phyloP scores from a whole-genome alignment of 495 filamentous ascomycete species.

The Sphaerosporella brunnea region DNA sequence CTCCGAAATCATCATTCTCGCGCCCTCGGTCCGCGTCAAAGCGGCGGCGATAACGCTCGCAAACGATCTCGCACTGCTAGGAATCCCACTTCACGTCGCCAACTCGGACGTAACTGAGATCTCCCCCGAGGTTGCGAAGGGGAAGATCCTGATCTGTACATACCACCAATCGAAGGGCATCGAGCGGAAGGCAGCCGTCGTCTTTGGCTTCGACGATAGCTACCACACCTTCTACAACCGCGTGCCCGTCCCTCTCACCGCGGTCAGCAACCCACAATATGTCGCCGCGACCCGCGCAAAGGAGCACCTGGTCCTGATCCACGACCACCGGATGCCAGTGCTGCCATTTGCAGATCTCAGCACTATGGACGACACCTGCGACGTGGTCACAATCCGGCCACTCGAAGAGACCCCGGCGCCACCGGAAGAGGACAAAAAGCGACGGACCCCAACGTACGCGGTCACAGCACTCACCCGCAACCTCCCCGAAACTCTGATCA shows the following conservation, averaged over 20 bases:
- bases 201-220: constrained; percentile 6
- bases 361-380: constrained; percentile 5
- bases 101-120: not conserved
- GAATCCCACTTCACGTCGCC: constrained; percentile 1
- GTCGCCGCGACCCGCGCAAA: constrained; percentile 8
- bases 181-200: constrained; percentile 7
- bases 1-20: constrained; percentile 7
- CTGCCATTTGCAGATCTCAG: not conserved
- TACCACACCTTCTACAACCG: constrained; percentile 2
- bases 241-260: too few relatives aligned
- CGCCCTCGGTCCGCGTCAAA: not conserved
- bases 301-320: constrained; percentile 6
- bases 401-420: too few relatives aligned
- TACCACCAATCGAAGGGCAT: constrained; percentile 13
- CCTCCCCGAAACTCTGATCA: too few relatives aligned
- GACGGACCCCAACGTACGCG: too few relatives aligned
- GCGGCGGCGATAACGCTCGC: not conserved
- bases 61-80: not conserved
- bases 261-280: constrained; percentile 3
- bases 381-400: too few relatives aligned
- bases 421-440: too few relatives aligned
- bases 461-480: too few relatives aligned
- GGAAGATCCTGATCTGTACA: constrained; percentile 5
- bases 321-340: not conserved
- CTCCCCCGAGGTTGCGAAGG: not conserved